These are phyloP conservation scores for Hibiscus syriacus DNA, from an alignment of 345 rosid species.

Conservation along the genomic window DNA sequence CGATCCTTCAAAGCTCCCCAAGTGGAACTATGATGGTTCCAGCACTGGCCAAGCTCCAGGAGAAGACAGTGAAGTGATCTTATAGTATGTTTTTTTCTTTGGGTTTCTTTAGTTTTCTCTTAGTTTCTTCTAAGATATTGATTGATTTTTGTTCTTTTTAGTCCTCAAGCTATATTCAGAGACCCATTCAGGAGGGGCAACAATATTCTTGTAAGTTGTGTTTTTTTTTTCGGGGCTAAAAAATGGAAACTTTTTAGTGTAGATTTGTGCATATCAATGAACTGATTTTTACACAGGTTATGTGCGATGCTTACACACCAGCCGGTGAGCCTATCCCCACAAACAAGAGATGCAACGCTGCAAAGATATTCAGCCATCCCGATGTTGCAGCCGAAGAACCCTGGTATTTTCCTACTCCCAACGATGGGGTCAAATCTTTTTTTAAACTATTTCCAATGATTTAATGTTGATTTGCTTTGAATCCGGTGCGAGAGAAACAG, in stretches of 20 bases:
- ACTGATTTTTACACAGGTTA: slow-evolving; percentile 60
- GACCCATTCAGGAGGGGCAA: slow-evolving; percentile 90
- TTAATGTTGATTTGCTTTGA: no score
- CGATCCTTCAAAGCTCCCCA: slow-evolving; percentile 58
- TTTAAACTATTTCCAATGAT: no score
- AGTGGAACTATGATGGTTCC: slow-evolving; percentile 87
- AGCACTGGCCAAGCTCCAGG: slow-evolving; percentile 98
- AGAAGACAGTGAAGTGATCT: slow-evolving; percentile 87
- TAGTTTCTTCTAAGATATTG: no score
- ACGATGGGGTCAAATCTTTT: no score
- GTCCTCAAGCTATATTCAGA: slow-evolving; percentile 91
- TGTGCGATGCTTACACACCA: slow-evolving; percentile 91
- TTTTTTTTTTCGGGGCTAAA: not conserved
- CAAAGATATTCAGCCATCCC: slow-evolving; percentile 67
- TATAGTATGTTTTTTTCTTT: slow-evolving; percentile 45
- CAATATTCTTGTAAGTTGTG: no score
- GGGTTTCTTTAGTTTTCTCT: not conserved
- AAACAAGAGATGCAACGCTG: slow-evolving; percentile 70
- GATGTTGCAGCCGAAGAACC: slow-evolving; percentile 60
- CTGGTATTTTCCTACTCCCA: no score
- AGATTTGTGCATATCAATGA: not conserved
- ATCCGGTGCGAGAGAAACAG: no score
- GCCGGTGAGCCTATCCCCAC: slow-evolving; percentile 88
- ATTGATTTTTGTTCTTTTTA: no score
- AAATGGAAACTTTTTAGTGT: no score